Evolutionary conservation across 306 rosid species (phyloP).

Genomic region (Coriaria nepalensis): DNA sequence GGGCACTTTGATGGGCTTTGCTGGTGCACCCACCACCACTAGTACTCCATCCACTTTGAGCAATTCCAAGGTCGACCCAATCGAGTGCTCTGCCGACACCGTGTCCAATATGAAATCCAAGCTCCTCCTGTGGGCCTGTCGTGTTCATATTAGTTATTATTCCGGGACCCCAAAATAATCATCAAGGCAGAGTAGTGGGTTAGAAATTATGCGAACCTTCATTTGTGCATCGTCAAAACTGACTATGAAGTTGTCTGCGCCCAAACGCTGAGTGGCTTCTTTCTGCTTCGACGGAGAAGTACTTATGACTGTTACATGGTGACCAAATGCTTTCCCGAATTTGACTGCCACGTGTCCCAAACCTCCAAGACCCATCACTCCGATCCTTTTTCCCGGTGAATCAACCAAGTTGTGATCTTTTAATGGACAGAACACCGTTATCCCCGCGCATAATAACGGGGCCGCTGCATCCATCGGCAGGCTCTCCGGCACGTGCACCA

Average conservation of each 20-base stretch:
- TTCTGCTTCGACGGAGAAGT: conserved; percentile 50
- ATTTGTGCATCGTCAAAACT: conserved; percentile 37
- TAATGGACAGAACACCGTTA: conserved; percentile 56
- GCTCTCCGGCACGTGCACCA: conserved; percentile 45
- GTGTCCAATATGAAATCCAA: conserved; percentile 57
- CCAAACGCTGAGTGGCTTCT: conserved; percentile 45
- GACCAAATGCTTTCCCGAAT: conserved; percentile 65
- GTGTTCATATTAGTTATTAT: neutral
- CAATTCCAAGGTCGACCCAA: conserved; percentile 37
- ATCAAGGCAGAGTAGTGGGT: neutral
- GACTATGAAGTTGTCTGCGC: conserved; percentile 53
- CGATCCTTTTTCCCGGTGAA: conserved; percentile 31
- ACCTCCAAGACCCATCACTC: conserved; percentile 67
- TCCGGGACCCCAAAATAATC: neutral
- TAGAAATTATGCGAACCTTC: conserved; percentile 23
- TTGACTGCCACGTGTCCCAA: conserved; percentile 72
- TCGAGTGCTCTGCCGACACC: conserved; percentile 42
- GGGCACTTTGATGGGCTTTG: conserved; percentile 41
- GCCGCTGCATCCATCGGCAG: conserved; percentile 58
- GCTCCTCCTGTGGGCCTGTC: conserved; percentile 23
- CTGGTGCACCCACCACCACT: conserved; percentile 56
- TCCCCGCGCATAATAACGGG: conserved; percentile 60
- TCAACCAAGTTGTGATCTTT: conserved; percentile 36
- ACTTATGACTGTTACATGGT: conserved; percentile 71
- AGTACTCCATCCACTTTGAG: conserved; percentile 57